phyloP scores from a whole-genome alignment of 1,284 basidiomycete genomes.

The Trametes pubescens region DNA sequence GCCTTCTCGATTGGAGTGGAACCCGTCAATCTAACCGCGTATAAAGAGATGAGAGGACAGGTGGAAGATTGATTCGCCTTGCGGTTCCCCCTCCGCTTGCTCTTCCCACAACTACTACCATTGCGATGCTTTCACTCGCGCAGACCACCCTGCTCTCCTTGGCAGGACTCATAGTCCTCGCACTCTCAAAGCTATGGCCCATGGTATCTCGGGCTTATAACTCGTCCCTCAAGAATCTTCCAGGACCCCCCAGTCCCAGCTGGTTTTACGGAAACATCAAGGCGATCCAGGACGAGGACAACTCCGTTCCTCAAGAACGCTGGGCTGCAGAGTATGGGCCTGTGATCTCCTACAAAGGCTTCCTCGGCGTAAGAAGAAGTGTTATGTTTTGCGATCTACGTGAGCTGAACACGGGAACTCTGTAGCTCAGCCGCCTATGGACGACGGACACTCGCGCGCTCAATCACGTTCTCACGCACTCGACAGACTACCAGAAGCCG shows the following conservation, averaged over 20 bases:
- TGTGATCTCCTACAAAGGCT: slow-evolving; percentile 54
- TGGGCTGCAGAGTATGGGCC: slow-evolving; percentile 66
- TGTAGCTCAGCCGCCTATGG: slow-evolving; percentile 40
- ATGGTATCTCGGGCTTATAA: slow-evolving; percentile 36
- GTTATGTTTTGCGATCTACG: neutral
- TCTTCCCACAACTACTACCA: neutral
- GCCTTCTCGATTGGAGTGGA: too few relatives aligned
- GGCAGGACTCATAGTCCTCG: neutral
- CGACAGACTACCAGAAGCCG: slow-evolving; percentile 46
- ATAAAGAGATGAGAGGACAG: too few relatives aligned
- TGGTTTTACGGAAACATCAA: slow-evolving; percentile 62
- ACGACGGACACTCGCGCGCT: slow-evolving; percentile 47
- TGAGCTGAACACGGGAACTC: neutral
- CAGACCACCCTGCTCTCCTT: neutral
- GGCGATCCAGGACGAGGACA: slow-evolving; percentile 50
- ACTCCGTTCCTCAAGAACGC: slow-evolving; percentile 54
- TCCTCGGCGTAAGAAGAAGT: slow-evolving; percentile 54
- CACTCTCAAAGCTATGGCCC: slow-evolving; percentile 21
- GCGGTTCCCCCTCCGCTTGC: too few relatives aligned
- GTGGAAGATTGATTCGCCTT: too few relatives aligned
- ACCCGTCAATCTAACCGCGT: too few relatives aligned
- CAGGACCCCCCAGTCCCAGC: slow-evolving; percentile 58
- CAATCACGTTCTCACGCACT: slow-evolving; percentile 48
- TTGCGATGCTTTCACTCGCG: neutral
- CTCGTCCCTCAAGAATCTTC: slow-evolving; percentile 56